Percentiles rank a stretch among this genome's conserved stretches.
Conservation (phyloP, 2,329 filamentous ascomycete genomes). For the Elsinoe fawcettii region DNA sequence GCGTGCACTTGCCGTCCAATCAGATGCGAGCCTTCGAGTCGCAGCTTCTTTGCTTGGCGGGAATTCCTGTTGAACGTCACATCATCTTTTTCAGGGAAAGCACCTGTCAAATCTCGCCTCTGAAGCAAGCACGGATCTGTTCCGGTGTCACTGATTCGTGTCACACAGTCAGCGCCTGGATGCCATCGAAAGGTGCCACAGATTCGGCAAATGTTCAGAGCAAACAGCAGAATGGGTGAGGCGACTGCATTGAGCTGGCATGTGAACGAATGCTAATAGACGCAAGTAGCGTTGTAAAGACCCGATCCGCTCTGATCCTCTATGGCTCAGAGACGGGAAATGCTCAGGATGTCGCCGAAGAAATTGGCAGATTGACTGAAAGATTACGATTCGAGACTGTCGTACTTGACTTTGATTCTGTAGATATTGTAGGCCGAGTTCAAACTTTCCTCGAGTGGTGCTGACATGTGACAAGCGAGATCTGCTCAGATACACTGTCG, state of each 20-base stretch:
- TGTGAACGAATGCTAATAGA: neutral
- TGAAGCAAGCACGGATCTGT: conserved; percentile 7
- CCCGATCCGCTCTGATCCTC: conserved; percentile 54
- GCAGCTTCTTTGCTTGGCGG: conserved; percentile 2
- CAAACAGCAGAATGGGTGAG: conserved; percentile 12
- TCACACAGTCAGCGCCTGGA: neutral
- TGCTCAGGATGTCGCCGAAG: conserved; percentile 81
- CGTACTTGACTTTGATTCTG: conserved; percentile 68
- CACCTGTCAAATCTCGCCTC: neutral
- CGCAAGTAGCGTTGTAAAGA: neutral
- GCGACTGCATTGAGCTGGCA: neutral
- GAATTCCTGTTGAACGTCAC: conserved; percentile 6
- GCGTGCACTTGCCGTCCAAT: conserved; percentile 1
- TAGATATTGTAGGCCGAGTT: conserved; percentile 57
- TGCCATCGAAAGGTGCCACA: neutral
- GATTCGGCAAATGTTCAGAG: neutral
- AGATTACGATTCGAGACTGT: conserved; percentile 69
- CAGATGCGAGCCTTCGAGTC: conserved; percentile 5
- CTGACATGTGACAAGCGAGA: conserved; percentile 31
- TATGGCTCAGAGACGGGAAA: conserved; percentile 97
- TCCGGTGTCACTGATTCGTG: conserved; percentile 3
- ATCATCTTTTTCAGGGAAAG: conserved; percentile 2
- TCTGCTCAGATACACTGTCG: conserved; percentile 43
- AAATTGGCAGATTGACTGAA: conserved; percentile 66
- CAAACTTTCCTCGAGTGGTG: neutral